Percentiles rank a stretch among this genome's conserved stretches.
Evolutionary conservation across 305 asterid species (phyloP).

Genomic region (Stenogyne calaminthoides): DNA sequence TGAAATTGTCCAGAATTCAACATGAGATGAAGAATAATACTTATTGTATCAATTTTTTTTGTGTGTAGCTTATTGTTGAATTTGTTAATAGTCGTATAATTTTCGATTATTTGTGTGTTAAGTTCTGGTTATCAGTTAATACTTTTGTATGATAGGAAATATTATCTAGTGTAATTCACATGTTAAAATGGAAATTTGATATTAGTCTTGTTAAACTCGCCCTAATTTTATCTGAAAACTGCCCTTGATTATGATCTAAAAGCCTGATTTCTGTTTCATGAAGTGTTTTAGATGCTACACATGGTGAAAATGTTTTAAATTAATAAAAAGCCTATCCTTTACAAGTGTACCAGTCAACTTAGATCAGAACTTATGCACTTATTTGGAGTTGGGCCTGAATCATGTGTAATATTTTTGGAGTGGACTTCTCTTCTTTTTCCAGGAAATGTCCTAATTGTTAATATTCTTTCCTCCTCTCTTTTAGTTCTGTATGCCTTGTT

Average conservation of each 20-base stretch:
- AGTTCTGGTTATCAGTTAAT: not conserved
- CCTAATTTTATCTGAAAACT: not conserved
- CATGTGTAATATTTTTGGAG: not conserved
- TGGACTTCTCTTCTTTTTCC: conserved; percentile 8
- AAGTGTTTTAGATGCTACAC: not conserved
- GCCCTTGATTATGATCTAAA: not conserved
- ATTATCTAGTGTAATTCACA: not conserved
- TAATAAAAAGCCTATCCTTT: not conserved
- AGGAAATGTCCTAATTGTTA: not conserved
- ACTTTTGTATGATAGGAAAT: not conserved
- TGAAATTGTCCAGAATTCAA: not conserved
- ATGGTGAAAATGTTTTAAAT: not conserved
- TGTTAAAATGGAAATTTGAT: not conserved
- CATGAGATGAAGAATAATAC: not conserved
- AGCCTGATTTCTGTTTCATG: conserved; percentile 13
- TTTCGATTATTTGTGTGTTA: conserved; percentile 8
- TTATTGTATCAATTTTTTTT: not conserved
- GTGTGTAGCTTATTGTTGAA: conserved; percentile 16
- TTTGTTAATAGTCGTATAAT: not conserved
- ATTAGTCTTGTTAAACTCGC: not conserved
- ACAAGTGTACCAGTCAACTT: not conserved
- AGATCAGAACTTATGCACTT: conserved; percentile 8
- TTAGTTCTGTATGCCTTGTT: conserved; percentile 14
- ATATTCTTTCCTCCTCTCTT: not conserved
- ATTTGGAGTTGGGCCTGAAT: not conserved